These are phyloP conservation scores for Colletotrichum gloeosporioides DNA, from an alignment of 2,329 filamentous ascomycete species.

Conservation along the genomic window DNA sequence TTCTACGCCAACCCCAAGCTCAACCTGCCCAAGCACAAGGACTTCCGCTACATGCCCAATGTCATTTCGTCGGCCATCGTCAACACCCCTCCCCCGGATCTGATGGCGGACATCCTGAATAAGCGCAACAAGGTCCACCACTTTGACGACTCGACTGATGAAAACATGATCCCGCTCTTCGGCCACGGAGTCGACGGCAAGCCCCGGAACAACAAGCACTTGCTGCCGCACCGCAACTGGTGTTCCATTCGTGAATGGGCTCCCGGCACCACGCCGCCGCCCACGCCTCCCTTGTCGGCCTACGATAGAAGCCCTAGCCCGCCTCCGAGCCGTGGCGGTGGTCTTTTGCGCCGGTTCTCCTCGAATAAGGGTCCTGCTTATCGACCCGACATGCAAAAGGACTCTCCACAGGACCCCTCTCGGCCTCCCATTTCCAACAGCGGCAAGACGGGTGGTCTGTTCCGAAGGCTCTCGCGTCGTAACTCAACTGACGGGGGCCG, in stretches of 20 bases:
- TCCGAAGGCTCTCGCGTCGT: slow-evolving; percentile 43
- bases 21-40: slow-evolving; percentile 80
- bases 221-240: slow-evolving; percentile 93
- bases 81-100: slow-evolving; percentile 85
- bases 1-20: slow-evolving; percentile 93
- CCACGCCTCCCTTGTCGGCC: slow-evolving; percentile 64
- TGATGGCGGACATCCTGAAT: slow-evolving; percentile 91
- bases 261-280: slow-evolving; percentile 76
- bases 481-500: slow-evolving; percentile 42
- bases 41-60: slow-evolving; percentile 97
- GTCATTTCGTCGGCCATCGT: slow-evolving; percentile 93
- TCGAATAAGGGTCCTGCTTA: slow-evolving; percentile 40
- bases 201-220: slow-evolving; percentile 85
- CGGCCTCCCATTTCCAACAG: slow-evolving; percentile 54
- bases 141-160: slow-evolving; percentile 80
- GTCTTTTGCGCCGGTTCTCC: slow-evolving; percentile 53
- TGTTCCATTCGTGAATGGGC: slow-evolving; percentile 88
- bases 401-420: slow-evolving; percentile 40
- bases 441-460: slow-evolving; percentile 28
- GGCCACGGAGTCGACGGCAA: slow-evolving; percentile 88
- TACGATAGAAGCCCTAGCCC: slow-evolving; percentile 48
- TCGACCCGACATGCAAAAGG: slow-evolving; percentile 41
- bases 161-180: slow-evolving; percentile 96
- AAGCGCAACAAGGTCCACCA: slow-evolving; percentile 85
- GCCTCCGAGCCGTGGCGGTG: slow-evolving; percentile 34